Percentiles rank a stretch among this genome's conserved stretches.
phyloP scores from a whole-genome alignment of 176 grass and related monocot species.

The Cenchrus fungigraminus region DNA sequence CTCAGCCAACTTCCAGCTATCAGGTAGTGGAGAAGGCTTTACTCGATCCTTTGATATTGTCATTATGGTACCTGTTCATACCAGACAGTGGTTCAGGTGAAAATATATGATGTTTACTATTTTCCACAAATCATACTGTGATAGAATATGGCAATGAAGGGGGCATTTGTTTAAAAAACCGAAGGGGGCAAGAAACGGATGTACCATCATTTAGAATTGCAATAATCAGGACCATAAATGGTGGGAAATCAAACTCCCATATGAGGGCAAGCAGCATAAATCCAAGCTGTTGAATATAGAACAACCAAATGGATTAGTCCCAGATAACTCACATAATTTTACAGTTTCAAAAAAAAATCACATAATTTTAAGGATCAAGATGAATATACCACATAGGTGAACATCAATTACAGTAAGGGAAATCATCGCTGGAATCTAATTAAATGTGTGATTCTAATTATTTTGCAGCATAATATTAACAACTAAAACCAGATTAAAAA shows the following conservation, averaged over 20 bases:
- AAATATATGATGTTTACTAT: neutral
- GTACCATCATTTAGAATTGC: constrained; percentile 77
- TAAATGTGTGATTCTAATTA: constrained; percentile 2
- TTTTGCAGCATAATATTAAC: neutral
- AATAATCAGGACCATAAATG: constrained; percentile 75
- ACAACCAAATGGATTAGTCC: constrained; percentile 5
- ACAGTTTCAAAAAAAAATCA: neutral
- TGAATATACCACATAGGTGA: neutral
- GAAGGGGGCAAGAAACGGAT: neutral
- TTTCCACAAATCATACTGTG: neutral
- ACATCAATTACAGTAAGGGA: neutral
- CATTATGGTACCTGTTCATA: constrained; percentile 48
- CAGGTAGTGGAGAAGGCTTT: constrained; percentile 50
- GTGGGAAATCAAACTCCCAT: constrained; percentile 59
- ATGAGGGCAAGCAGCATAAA: constrained; percentile 68
- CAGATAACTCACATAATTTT: neutral
- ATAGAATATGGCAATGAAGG: neutral
- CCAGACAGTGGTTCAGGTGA: neutral
- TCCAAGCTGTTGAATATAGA: constrained; percentile 50
- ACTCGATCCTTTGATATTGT: constrained; percentile 54
- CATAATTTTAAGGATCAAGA: constrained; percentile 5
- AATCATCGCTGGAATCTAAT: neutral
- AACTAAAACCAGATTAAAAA: neutral
- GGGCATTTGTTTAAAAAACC: too few relatives aligned
- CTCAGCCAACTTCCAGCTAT: constrained; percentile 54